These are phyloP conservation scores for Schizopora paradoxa DNA, from an alignment of 1,284 basidiomycete species.

Conservation along the genomic window DNA sequence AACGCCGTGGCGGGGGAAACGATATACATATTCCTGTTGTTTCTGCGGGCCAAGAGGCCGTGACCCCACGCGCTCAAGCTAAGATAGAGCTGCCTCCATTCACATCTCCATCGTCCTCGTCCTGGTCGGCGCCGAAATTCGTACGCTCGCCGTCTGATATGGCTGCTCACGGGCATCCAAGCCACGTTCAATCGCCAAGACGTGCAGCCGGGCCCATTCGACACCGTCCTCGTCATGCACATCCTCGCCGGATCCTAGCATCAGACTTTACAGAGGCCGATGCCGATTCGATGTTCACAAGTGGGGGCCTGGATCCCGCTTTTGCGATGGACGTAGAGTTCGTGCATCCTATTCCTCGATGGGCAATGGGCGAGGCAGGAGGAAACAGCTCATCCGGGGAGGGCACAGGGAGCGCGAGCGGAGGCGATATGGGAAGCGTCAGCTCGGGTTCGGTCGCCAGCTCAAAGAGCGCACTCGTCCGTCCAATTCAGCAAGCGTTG, in stretches of 20 bases:
- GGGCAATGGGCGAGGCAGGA: not conserved
- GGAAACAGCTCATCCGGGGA: slow-evolving; percentile 10
- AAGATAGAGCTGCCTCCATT: not conserved
- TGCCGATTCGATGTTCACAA: slow-evolving; percentile 18
- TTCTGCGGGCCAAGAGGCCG: not conserved
- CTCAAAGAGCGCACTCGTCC: slow-evolving; percentile 19
- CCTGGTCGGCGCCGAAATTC: not conserved
- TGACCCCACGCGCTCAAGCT: not conserved
- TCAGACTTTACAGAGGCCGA: slow-evolving; percentile 16
- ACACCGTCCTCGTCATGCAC: not conserved
- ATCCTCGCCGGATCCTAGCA: slow-evolving; percentile 1
- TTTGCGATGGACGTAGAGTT: slow-evolving; percentile 18
- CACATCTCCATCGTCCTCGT: not conserved
- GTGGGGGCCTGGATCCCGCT: slow-evolving; percentile 8
- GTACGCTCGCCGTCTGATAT: not conserved
- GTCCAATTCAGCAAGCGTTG: slow-evolving; percentile 11
- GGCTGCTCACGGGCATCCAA: not conserved
- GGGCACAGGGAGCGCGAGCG: slow-evolving; percentile 8
- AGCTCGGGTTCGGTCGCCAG: slow-evolving; percentile 20
- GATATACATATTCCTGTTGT: slow-evolving; percentile 15
- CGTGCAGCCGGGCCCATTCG: not conserved
- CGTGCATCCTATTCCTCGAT: not conserved
- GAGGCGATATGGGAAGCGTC: slow-evolving; percentile 11
- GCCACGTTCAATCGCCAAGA: not conserved
- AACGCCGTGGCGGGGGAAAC: not conserved